Evolutionary conservation across 371 early-diverging fungal species (phyloP), one percentile per base, ranked within the genome.

Genomic region (Entomophthora muscae): DNA sequence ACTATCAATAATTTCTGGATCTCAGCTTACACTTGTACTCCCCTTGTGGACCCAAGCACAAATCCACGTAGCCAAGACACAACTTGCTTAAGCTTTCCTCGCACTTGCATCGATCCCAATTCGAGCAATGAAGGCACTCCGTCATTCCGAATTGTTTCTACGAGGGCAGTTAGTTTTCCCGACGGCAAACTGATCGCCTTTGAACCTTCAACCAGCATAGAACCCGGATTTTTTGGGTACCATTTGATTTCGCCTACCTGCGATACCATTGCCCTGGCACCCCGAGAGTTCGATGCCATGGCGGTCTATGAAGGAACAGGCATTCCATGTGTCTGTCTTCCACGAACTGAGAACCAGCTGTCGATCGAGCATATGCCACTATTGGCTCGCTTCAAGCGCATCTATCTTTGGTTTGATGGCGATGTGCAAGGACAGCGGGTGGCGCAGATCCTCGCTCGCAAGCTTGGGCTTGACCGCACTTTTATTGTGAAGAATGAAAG

Each of bases 331-430:
- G 64, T 83, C 26, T 74, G 81, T 3, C 70, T 86, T 27, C 85
- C 85, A 7, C 68, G 69, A 0, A 23, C 66, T 10, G 65, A 76
- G 17, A 80, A 81, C 62, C 85, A 85, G 65, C 71, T 86, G 12
- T 83, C 83, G 17, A 71, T 82, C 58, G 74, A 82, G 21, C 67
- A 75, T n/a, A 68, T 85, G 58, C 80, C 80, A 7, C 69, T 81
- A 13, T 63, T 86, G 26, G 82, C 83, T 51, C 74, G 82, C 10
- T 86, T 85, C 61, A 73, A 75, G 23, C 72, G 73, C 27, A 71
- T 86, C 1, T 85, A 86, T 58, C 32, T 86, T 23, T 86, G 86
- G 86, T 63, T 86, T n/a, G 82, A 85, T 69, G 83, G 83, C 66
- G 81, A 80, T 69, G 74, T 80, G 27, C 75, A 79, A 55, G 85